Evolutionary conservation across 345 rosid species (phyloP).

Genomic region (Kernera saxatilis): DNA sequence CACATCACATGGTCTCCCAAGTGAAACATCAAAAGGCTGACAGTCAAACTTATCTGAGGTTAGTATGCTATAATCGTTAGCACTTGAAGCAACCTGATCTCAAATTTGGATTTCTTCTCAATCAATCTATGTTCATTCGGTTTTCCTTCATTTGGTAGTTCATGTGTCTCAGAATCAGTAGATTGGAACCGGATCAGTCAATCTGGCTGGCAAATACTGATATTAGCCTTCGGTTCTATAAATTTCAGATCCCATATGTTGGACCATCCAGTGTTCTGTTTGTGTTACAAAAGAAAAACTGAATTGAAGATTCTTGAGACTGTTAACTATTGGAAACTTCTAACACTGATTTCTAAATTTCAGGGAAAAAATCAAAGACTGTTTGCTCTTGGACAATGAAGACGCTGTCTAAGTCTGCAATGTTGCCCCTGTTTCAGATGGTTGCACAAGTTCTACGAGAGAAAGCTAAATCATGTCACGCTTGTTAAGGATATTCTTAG

Average conservation of each 20-base stretch:
- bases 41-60: constrained; percentile 53
- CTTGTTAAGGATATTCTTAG: neutral
- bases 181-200: neutral
- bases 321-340: too few species aligned
- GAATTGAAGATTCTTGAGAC: too few species aligned
- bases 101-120: neutral
- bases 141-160: too few species aligned
- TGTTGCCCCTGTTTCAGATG: neutral
- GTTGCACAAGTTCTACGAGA: neutral
- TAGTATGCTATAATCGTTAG: neutral
- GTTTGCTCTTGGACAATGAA: constrained; percentile 62
- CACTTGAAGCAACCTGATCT: too few species aligned
- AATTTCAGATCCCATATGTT: neutral
- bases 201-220: too few species aligned
- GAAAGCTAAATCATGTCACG: neutral
- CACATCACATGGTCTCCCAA: constrained; percentile 46
- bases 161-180: neutral
- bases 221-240: neutral
- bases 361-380: constrained; percentile 86
- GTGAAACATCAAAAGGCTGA: constrained; percentile 25
- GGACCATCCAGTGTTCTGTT: too few species aligned
- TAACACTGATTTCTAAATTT: neutral
- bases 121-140: neutral
- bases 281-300: too few species aligned
- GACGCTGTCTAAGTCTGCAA: constrained; percentile 38